These are phyloP conservation scores for Allium cepa DNA, from an alignment of 106 monocot species.

Conservation along the genomic window DNA sequence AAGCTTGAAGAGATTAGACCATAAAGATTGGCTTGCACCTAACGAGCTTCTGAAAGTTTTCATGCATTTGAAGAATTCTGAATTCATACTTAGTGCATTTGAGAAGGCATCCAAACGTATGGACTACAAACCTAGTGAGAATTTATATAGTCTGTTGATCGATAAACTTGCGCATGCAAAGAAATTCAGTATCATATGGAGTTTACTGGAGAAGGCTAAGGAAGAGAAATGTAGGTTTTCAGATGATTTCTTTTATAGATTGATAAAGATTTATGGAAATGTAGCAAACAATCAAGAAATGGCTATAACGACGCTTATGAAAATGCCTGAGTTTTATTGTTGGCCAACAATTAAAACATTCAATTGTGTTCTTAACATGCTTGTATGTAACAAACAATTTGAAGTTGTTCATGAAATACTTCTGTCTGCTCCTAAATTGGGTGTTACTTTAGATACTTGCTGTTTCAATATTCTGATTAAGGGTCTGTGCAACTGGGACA, in stretches of 20 bases:
- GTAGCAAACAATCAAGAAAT: slow-evolving; percentile 46
- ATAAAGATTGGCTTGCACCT: slow-evolving; percentile 85
- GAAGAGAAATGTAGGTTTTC: slow-evolving; percentile 53
- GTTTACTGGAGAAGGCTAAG: slow-evolving; percentile 44
- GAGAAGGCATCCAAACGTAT: slow-evolving; percentile 37
- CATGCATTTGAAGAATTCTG: slow-evolving; percentile 37
- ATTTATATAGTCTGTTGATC: slow-evolving; percentile 51
- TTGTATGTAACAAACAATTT: slow-evolving; percentile 52
- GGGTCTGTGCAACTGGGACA: slow-evolving; percentile 54
- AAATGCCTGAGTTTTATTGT: slow-evolving; percentile 75
- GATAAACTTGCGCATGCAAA: slow-evolving; percentile 41
- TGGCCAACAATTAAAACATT: slow-evolving; percentile 73
- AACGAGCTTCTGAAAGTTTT: slow-evolving; percentile 79
- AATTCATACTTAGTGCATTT: slow-evolving; percentile 35
- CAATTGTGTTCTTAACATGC: slow-evolving; percentile 79
- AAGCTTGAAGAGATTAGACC: slow-evolving; percentile 46
- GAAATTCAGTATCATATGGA: slow-evolving; percentile 40
- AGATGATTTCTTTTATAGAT: slow-evolving; percentile 63
- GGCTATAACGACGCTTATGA: slow-evolving; percentile 44
- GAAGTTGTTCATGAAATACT: slow-evolving; percentile 63
- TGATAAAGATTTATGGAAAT: slow-evolving; percentile 77
- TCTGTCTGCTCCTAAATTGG: slow-evolving; percentile 47
- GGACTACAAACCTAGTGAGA: slow-evolving; percentile 78
- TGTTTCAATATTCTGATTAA: slow-evolving; percentile 95
- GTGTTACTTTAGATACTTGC: slow-evolving; percentile 66